Evolutionary conservation across 2,329 filamentous ascomycete genomes (phyloP).

Genomic region (Aspergillus vadensis): DNA sequence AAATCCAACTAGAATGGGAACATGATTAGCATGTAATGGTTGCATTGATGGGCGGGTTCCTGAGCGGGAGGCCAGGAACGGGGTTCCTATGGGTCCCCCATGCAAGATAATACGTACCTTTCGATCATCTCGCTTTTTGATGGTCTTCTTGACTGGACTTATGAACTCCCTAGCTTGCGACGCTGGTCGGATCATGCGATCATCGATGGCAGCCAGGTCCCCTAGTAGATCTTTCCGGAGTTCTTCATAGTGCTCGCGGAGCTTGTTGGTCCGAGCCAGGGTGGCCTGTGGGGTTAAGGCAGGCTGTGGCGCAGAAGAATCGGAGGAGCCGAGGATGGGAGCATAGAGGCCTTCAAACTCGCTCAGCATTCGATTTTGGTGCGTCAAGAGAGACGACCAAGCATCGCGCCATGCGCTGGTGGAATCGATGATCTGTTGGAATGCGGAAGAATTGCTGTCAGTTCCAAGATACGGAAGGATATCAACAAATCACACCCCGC

Average conservation of each 20-base stretch:
- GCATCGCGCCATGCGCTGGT: constrained; percentile 75
- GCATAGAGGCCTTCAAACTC: constrained; percentile 75
- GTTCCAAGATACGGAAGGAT: constrained; percentile 7
- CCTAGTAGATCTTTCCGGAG: constrained; percentile 70
- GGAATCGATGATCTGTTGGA: constrained; percentile 69
- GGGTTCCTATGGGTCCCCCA: background rate
- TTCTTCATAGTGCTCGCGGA: constrained; percentile 70
- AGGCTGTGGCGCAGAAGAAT: constrained; percentile 58
- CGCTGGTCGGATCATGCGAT: constrained; percentile 68
- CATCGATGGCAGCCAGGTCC: constrained; percentile 71
- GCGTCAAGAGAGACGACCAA: constrained; percentile 71
- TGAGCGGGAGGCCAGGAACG: background rate
- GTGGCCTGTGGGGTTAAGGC: constrained; percentile 63
- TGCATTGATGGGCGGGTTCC: background rate
- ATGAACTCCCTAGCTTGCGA: constrained; percentile 69
- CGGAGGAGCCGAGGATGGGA: constrained; percentile 68
- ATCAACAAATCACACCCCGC: background rate
- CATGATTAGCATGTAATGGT: background rate
- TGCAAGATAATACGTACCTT: constrained; percentile 50
- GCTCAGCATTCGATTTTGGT: constrained; percentile 67
- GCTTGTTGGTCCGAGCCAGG: constrained; percentile 64
- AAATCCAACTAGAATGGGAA: constrained; percentile 65
- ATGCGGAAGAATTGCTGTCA: constrained; percentile 7
- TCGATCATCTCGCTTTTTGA: constrained; percentile 82
- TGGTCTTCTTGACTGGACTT: constrained; percentile 74